A percentile compares a stretch with the other conserved stretches of the same genome.
phyloP scores from a whole-genome alignment of 2,329 filamentous ascomycete genomes.

The Macroventuria anomochaeta region DNA sequence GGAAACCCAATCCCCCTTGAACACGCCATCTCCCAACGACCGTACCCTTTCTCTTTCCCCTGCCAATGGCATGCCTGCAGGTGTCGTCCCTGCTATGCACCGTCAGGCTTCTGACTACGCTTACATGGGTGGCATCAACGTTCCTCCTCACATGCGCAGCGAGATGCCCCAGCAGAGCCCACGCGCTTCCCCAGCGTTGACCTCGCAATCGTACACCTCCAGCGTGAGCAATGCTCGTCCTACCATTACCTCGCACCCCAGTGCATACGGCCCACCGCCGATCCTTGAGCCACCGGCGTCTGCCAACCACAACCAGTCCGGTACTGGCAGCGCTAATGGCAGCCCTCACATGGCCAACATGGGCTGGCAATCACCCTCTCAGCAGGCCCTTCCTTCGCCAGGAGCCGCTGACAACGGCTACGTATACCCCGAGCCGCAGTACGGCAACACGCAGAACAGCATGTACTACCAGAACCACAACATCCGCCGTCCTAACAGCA shows the following conservation, averaged over 20 bases:
- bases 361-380: conserved; percentile 86
- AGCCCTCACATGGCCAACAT: conserved; percentile 85
- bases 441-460: conserved; percentile 65
- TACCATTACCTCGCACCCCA: conserved; percentile 83
- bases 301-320: conserved; percentile 74
- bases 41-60: conserved; percentile 82
- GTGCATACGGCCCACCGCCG: conserved; percentile 79
- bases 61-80: conserved; percentile 71
- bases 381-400: conserved; percentile 74
- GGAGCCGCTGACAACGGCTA: conserved; percentile 73
- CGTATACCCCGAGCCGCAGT: conserved; percentile 77
- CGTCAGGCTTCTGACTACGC: conserved; percentile 72
- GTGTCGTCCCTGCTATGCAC: conserved; percentile 69
- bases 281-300: conserved; percentile 82
- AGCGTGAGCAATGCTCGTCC: conserved; percentile 58
- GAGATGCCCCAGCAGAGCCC: conserved; percentile 76
- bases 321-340: conserved; percentile 68
- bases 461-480: conserved; percentile 75
- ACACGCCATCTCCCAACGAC: conserved; percentile 84
- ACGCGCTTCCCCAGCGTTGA: conserved; percentile 66
- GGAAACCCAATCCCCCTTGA: conserved; percentile 73
- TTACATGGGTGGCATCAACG: conserved; percentile 78
- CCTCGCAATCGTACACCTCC: conserved; percentile 69
- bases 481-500: conserved; percentile 76
- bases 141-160: conserved; percentile 81